Base-by-base conservation (phyloP, 2,329 filamentous ascomycete genomes). In the Ceratocystis cubensis region DNA sequence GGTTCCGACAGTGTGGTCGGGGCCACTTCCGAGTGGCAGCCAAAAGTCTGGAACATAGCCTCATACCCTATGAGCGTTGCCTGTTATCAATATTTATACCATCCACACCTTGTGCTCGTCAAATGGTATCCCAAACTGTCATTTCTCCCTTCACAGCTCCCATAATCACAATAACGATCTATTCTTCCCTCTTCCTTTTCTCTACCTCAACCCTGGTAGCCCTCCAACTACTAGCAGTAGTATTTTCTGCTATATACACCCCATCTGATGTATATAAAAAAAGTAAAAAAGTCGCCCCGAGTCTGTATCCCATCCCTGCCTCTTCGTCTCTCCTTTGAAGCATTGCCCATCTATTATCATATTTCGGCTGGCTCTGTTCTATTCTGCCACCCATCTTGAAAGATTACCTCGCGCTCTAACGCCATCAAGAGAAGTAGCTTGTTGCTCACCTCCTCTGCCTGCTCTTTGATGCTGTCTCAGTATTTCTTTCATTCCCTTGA, bases 131-230 rank as follows among this genome's bases (percentile, higher is more conserved):
- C 15, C 15, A 28, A 30, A 4, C 10, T 57, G 53, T 25, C 53
- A 57, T 17, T 28, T 33, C 53, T 15, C 53, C 30, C 8, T 50
- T 5, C 10, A 20, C 37, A 37, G 37, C 7, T 20, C 46, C 46
- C 46, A 50, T 10, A 20, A 20, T 8, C 6, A 57, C 3, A 57
- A 8, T 5, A 25, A 8, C 53, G 2, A 22, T 28, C 25, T 5
- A 30, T 3, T 13, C 2, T 37, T 37, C 2, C 53, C 53, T 57
- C 53, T 22, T 30, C 25, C 20, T 22, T 50, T 50, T 8, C 22
- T 57, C 20, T 15, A 17, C 25, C 53, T 57, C 53, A 57, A 57
- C 25, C 53, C 53, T 57, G 53, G 53, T n/a, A 57, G 53, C 10
- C 30, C 22, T 25, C 50, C 22, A 25, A 15, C 50, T 15, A 17